Evolutionary conservation across 2,329 filamentous ascomycete species (phyloP), one percentile per base, ranked within the genome.

Genomic region (Pseudogymnoascus sp.): DNA sequence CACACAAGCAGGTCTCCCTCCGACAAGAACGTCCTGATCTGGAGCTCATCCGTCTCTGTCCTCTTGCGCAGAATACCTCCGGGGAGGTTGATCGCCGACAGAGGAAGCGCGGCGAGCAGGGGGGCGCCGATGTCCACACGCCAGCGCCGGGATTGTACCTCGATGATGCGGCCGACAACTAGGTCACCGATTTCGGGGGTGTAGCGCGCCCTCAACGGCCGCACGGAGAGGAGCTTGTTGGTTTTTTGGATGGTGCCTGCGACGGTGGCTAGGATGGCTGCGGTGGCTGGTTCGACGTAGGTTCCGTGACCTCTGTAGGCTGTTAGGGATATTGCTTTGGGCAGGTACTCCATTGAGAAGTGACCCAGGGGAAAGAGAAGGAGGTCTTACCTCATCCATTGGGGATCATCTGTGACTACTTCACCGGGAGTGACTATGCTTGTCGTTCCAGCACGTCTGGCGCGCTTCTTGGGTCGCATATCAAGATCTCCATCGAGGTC

Each of bases 1-100:
- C 94, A 94, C 15, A 97, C 90, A 13, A 99, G 79, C 60, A 99
- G 78, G 73, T 99, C 94, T 10, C 94, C 94, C 76, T 99, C 94
- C 61, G 89, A 87, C 78, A 99, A 97, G 76, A 97, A 99, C n/a
- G 87, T 91, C 59, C 94, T 86, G 75, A 99, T 97, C 76, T 97
- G 94, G 70, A 99, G 81, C 79, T 97, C 94, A 75, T 99, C 94
- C 13, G 94, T 95, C 71, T 93, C 92, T 29, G 94, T 99, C 67
- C 94, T 83, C 72, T 93, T 90, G 63, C 94, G 85, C 70, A 97
- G 80, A 66, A 96, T 96, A 35, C 94, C 94, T 62, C 94, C 94
- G 0, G 94, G 94, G 2, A 99, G 80, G 73, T 99, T 99, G 76
- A 99, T 97, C 65, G 89, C 89, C 61, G 86, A 90, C 44, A 99